These are phyloP conservation scores for Triglochin maritima DNA, from an alignment of 106 monocot genomes.

Conservation along the genomic window DNA sequence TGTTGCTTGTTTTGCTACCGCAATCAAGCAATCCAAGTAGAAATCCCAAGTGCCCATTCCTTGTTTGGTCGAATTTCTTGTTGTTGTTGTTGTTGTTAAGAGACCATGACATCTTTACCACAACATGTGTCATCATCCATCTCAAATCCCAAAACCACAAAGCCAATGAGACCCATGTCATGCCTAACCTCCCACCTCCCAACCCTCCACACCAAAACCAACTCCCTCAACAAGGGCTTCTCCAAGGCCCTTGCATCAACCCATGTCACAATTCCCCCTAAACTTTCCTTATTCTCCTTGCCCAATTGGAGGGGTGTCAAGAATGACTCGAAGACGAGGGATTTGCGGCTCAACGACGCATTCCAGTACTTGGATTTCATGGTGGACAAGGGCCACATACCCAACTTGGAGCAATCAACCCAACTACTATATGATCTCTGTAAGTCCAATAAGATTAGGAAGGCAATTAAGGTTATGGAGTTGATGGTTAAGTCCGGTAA, in stretches of 20 bases:
- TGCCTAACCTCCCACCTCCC: conserved; percentile 21
- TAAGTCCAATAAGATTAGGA: conserved; percentile 53
- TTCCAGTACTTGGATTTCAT: conserved; percentile 60
- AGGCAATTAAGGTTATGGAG: conserved; percentile 69
- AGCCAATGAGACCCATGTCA: not conserved
- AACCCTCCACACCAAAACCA: conserved; percentile 5
- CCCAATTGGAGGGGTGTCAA: conserved; percentile 47
- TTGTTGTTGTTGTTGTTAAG: no score
- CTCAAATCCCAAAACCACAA: not conserved
- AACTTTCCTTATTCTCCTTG: conserved; percentile 26
- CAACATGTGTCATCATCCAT: conserved; percentile 1
- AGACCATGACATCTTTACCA: not conserved
- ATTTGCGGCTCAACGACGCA: conserved; percentile 55
- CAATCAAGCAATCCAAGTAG: no score
- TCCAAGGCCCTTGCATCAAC: conserved; percentile 17
- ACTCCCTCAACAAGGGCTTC: conserved; percentile 18
- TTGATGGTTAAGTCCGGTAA: conserved; percentile 35
- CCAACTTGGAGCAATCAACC: conserved; percentile 35
- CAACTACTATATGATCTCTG: conserved; percentile 63
- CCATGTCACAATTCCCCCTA: conserved; percentile 15
- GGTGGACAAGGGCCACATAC: conserved; percentile 51
- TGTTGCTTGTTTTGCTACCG: no score
- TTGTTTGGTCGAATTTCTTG: no score
- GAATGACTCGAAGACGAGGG: conserved; percentile 35
- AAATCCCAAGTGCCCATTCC: no score